Percentiles rank a stretch among this genome's conserved stretches.
Evolutionary conservation across 331 rosid species (phyloP).

Genomic region (Acacia pycnantha): DNA sequence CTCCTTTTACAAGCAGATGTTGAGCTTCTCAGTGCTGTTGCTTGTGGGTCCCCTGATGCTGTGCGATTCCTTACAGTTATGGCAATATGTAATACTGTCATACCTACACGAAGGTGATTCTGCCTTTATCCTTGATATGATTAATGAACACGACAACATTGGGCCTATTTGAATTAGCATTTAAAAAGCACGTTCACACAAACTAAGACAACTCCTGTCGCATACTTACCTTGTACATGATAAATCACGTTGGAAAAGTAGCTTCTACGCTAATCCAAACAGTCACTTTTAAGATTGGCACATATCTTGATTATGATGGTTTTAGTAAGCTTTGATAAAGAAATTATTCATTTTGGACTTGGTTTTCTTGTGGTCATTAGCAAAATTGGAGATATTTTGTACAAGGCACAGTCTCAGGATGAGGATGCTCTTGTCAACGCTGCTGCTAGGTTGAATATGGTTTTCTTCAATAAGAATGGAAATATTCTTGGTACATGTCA

Average conservation of each 20-base stretch:
- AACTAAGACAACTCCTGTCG: too few relatives aligned
- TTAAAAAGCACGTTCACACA: too few relatives aligned
- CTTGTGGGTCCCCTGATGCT: slow-evolving; percentile 71
- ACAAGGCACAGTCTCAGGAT: slow-evolving; percentile 99
- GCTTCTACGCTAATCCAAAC: too few relatives aligned
- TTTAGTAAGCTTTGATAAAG: background rate
- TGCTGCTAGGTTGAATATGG: slow-evolving; percentile 86
- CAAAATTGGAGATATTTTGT: slow-evolving; percentile 81
- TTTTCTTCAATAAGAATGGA: slow-evolving; percentile 71
- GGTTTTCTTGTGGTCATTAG: slow-evolving; percentile 44
- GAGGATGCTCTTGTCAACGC: slow-evolving; percentile 98
- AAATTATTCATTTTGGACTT: slow-evolving; percentile 22
- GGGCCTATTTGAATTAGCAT: too few relatives aligned
- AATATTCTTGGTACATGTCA: slow-evolving; percentile 61
- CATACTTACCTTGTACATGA: too few relatives aligned
- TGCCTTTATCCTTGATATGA: slow-evolving; percentile 33
- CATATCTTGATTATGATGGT: slow-evolving; percentile 10
- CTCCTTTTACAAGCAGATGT: slow-evolving; percentile 60
- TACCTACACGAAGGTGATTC: slow-evolving; percentile 77
- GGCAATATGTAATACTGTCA: slow-evolving; percentile 95
- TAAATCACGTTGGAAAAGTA: too few relatives aligned
- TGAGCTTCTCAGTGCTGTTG: slow-evolving; percentile 68
- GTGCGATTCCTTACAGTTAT: slow-evolving; percentile 76
- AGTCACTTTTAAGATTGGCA: background rate
- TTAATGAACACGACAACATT: background rate